phyloP scores from a whole-genome alignment of 208 protist species.

The Balamuthia mandrillaris region DNA sequence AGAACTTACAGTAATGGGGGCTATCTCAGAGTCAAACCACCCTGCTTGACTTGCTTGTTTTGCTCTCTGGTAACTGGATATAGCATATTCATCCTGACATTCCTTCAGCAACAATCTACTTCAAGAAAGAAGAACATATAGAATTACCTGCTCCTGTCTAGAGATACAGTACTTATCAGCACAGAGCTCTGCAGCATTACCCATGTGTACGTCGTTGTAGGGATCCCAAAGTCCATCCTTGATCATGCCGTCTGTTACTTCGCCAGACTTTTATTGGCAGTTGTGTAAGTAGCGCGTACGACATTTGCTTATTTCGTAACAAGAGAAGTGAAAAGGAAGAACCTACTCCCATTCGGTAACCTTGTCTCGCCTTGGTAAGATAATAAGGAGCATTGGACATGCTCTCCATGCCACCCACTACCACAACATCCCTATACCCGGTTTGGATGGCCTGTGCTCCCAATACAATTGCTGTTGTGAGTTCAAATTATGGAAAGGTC shows the following conservation, averaged over 20 bases:
- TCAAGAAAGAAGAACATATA: too few relatives aligned
- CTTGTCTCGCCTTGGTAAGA: too few relatives aligned
- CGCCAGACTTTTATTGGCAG: constrained; percentile 59
- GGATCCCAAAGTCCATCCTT: constrained; percentile 79
- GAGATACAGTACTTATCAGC: constrained; percentile 83
- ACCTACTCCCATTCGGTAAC: too few relatives aligned
- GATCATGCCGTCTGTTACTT: constrained; percentile 70
- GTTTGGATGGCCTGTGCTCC: constrained; percentile 66
- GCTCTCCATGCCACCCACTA: too few relatives aligned
- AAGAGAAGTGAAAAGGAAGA: too few relatives aligned
- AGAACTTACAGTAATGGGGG: constrained; percentile 80
- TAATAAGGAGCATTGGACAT: too few relatives aligned
- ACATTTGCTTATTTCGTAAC: too few relatives aligned
- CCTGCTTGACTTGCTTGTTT: constrained; percentile 70
- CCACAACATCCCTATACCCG: constrained; percentile 58
- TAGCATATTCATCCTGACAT: constrained; percentile 89
- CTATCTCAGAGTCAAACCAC: constrained; percentile 83
- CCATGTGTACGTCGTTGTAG: constrained; percentile 75
- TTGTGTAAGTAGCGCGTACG: neutral
- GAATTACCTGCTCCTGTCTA: constrained; percentile 61
- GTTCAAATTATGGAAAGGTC: too few relatives aligned
- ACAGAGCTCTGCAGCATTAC: constrained; percentile 77
- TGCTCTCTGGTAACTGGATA: constrained; percentile 81
- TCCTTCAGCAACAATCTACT: too few relatives aligned
- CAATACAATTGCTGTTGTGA: constrained; percentile 68